Evolutionary conservation across 352 stramenopile genomes (phyloP).

Genomic region (Poterioochromonas sp.): DNA sequence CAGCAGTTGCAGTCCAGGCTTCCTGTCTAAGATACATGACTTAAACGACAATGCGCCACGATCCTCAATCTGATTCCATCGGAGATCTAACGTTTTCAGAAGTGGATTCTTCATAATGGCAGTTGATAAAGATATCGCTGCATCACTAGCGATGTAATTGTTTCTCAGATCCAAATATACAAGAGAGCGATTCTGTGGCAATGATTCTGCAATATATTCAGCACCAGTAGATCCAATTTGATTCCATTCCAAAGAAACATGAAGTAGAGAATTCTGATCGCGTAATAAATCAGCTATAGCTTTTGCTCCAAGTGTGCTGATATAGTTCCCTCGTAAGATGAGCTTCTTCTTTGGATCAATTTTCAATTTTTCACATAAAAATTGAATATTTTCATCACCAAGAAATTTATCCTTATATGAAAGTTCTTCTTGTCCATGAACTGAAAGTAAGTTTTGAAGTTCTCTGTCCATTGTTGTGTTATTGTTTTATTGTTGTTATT

Average conservation of each 20-base stretch:
- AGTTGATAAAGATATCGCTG: slow-evolving; percentile 14
- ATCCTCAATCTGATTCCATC: slow-evolving; percentile 34
- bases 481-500: too few species aligned
- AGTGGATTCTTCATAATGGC: neutral
- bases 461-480: too few species aligned
- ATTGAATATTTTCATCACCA: neutral
- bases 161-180: slow-evolving; percentile 32
- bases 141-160: slow-evolving; percentile 19
- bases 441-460: too few species aligned
- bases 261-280: neutral
- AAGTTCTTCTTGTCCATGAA: too few species aligned
- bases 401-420: slow-evolving; percentile 19
- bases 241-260: slow-evolving; percentile 32
- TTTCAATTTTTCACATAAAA: neutral
- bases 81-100: slow-evolving; percentile 3
- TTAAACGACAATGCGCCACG: slow-evolving; percentile 13
- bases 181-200: neutral
- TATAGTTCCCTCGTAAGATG: slow-evolving; percentile 1
- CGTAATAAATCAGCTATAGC: slow-evolving; percentile 5
- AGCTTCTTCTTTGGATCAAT: neutral
- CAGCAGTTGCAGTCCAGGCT: neutral
- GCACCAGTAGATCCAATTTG: slow-evolving; percentile 10
- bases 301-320: neutral
- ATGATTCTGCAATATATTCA: neutral
- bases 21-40: neutral